A percentile compares a stretch with the other conserved stretches of the same genome.
Evolutionary conservation across 768 basidiomycete genomes (phyloP).

Genomic region (Mycena metata): DNA sequence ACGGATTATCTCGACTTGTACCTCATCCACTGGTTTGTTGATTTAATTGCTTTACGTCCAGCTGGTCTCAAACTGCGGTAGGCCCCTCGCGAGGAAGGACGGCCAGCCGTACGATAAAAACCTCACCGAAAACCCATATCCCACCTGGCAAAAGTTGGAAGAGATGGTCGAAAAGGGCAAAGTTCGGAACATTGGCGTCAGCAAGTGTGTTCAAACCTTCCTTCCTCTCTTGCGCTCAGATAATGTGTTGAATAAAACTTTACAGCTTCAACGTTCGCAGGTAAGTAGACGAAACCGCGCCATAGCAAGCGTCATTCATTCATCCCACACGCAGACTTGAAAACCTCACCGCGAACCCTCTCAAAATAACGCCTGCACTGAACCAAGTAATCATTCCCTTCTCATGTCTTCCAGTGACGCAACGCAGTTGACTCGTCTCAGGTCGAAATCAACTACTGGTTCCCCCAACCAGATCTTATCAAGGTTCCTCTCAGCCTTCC

Average conservation of each 20-base stretch:
- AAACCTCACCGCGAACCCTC: constrained; percentile 72
- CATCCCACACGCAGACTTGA: constrained; percentile 54
- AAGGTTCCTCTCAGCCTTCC: constrained; percentile 53
- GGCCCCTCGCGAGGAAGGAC: constrained; percentile 78
- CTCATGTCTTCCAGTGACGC: background rate
- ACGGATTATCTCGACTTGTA: constrained; percentile 85
- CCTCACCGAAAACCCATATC: constrained; percentile 78
- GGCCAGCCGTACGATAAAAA: constrained; percentile 63
- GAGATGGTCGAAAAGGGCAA: constrained; percentile 84
- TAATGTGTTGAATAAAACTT: background rate
- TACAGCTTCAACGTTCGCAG: constrained; percentile 72
- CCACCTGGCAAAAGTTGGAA: constrained; percentile 87
- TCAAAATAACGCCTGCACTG: constrained; percentile 73
- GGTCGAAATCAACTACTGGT: constrained; percentile 83
- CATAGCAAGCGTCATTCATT: constrained; percentile 36
- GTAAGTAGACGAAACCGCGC: constrained; percentile 43
- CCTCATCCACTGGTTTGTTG: constrained; percentile 79
- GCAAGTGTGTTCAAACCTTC: constrained; percentile 83
- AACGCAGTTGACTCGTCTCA: constrained; percentile 8
- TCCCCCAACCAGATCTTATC: constrained; percentile 83
- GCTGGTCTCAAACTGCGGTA: constrained; percentile 38
- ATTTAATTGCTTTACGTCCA: background rate
- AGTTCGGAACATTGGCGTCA: constrained; percentile 83
- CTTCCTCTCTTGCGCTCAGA: background rate
- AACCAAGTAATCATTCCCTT: constrained; percentile 69